A percentile compares a stretch with the other conserved stretches of the same genome.
Conservation (phyloP, 2,329 filamentous ascomycete species). For the Sphaerulina musiva region DNA sequence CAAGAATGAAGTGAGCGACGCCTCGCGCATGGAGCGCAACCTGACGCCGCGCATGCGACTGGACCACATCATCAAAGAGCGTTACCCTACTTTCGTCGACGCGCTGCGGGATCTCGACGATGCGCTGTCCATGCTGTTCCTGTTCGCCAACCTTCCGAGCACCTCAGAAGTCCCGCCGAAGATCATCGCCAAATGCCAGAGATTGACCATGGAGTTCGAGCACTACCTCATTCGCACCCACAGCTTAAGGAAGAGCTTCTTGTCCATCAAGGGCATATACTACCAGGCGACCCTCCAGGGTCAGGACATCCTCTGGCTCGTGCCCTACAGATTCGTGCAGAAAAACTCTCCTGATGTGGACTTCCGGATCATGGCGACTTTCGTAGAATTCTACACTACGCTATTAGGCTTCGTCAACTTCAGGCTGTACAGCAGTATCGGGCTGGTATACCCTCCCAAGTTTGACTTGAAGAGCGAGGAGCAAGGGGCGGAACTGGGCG, state of each 20-base stretch:
- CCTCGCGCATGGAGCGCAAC: constrained; percentile 82
- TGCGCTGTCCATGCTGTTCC: constrained; percentile 91
- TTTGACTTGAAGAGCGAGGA: constrained; percentile 85
- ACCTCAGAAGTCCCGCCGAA: constrained; percentile 84
- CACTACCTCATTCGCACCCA: constrained; percentile 93
- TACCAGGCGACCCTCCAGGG: constrained; percentile 97
- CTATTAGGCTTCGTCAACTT: constrained; percentile 95
- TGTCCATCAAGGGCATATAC: constrained; percentile 99
- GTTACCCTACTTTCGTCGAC: constrained; percentile 95
- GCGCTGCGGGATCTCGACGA: constrained; percentile 92
- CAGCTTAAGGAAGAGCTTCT: constrained; percentile 87
- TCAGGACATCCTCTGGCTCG: constrained; percentile 93
- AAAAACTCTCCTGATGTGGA: constrained; percentile 88
- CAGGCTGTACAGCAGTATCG: constrained; percentile 82
- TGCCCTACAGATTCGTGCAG: constrained; percentile 97
- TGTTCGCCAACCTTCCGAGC: constrained; percentile 93
- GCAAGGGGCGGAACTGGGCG: constrained; percentile 78
- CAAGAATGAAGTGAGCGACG: constrained; percentile 83
- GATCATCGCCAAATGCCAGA: constrained; percentile 91
- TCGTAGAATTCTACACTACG: constrained; percentile 98
- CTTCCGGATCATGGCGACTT: constrained; percentile 98
- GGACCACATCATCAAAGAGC: constrained; percentile 95
- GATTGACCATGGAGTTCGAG: constrained; percentile 89
- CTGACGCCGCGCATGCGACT: constrained; percentile 83
- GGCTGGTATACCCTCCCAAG: constrained; percentile 90